A percentile compares a stretch with the other conserved stretches of the same genome.
phyloP scores from a whole-genome alignment of 1,139 yeast species.

The Geotrichum histeridarum region DNA sequence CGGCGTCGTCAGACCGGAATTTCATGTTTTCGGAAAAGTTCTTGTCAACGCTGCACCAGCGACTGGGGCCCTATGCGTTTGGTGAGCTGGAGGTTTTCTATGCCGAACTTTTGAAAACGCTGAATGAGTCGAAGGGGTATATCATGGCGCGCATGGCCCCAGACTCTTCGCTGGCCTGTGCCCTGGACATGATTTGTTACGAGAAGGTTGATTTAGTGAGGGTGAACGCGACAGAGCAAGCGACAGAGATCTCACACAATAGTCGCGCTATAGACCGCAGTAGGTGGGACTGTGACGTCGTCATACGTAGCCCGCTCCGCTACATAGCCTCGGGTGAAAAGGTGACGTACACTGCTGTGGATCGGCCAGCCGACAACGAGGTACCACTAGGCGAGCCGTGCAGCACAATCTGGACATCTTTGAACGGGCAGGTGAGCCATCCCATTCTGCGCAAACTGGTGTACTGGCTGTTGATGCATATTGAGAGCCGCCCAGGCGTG shows the following conservation, averaged over 20 bases:
- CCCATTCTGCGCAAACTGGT: slow-evolving; percentile 57
- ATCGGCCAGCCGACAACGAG: slow-evolving; percentile 18
- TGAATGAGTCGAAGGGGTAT: slow-evolving; percentile 47
- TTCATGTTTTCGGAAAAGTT: slow-evolving; percentile 59
- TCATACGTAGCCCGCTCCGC: slow-evolving; percentile 24
- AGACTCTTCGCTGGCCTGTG: slow-evolving; percentile 53
- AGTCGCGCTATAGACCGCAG: slow-evolving; percentile 59
- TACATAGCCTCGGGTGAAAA: slow-evolving; percentile 17
- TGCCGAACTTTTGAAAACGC: slow-evolving; percentile 39
- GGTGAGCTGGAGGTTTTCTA: slow-evolving; percentile 46
- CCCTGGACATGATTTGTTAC: slow-evolving; percentile 46
- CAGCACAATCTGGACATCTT: slow-evolving; percentile 67
- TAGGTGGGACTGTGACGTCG: slow-evolving; percentile 58
- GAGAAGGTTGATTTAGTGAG: slow-evolving; percentile 44
- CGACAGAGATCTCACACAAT: slow-evolving; percentile 50
- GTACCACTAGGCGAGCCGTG: slow-evolving; percentile 60
- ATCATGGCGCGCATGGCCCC: slow-evolving; percentile 55
- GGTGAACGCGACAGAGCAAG: slow-evolving; percentile 48
- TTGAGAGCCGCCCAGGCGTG: slow-evolving; percentile 55
- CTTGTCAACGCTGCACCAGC: slow-evolving; percentile 41
- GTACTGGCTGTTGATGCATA: slow-evolving; percentile 50
- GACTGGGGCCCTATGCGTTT: slow-evolving; percentile 44
- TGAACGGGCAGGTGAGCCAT: slow-evolving; percentile 54
- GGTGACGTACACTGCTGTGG: neutral
- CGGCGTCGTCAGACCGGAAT: slow-evolving; percentile 42